Percentiles rank a stretch among this genome's conserved stretches.
Evolutionary conservation across 108 stramenopile genomes (phyloP).

Genomic region (Fragilariopsis cylindrus): DNA sequence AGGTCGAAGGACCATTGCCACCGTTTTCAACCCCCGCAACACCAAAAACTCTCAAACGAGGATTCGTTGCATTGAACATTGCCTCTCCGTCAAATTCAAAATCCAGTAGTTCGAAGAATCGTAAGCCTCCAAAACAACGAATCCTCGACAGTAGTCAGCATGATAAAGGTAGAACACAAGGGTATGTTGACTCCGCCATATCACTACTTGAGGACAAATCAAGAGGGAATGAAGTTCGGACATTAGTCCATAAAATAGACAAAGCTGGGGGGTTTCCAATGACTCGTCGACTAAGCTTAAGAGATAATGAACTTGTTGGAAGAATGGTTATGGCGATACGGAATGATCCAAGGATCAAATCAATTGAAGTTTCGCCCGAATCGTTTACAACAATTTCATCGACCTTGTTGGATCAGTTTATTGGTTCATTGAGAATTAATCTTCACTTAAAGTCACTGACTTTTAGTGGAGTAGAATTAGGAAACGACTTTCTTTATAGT

Average conservation of each 20-base stretch:
- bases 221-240: conserved; percentile 9
- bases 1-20: not conserved
- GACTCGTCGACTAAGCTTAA: conserved; percentile 33
- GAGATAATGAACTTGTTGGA: conserved; percentile 35
- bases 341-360: conserved; percentile 31
- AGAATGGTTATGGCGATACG: conserved; percentile 30
- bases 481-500: conserved; percentile 40
- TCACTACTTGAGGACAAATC: conserved; percentile 20
- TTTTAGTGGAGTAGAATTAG: conserved; percentile 38
- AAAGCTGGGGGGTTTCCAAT: conserved; percentile 28
- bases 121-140: conserved; percentile 14
- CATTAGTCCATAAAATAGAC: conserved; percentile 21
- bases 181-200: conserved; percentile 25
- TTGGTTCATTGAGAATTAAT: conserved; percentile 36
- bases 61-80: conserved; percentile 25
- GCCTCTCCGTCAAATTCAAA: not conserved
- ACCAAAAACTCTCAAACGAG: conserved; percentile 26
- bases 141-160: conserved; percentile 16
- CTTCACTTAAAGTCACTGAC: conserved; percentile 31
- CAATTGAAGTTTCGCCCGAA: conserved; percentile 15
- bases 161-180: conserved; percentile 20
- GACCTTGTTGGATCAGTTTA: conserved; percentile 30
- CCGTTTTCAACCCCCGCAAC: not conserved
- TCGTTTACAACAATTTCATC: conserved; percentile 24
- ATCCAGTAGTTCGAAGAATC: conserved; percentile 1